Evolutionary conservation across 2,329 filamentous ascomycete genomes (phyloP).

Genomic region (Aspergillus ruber): DNA sequence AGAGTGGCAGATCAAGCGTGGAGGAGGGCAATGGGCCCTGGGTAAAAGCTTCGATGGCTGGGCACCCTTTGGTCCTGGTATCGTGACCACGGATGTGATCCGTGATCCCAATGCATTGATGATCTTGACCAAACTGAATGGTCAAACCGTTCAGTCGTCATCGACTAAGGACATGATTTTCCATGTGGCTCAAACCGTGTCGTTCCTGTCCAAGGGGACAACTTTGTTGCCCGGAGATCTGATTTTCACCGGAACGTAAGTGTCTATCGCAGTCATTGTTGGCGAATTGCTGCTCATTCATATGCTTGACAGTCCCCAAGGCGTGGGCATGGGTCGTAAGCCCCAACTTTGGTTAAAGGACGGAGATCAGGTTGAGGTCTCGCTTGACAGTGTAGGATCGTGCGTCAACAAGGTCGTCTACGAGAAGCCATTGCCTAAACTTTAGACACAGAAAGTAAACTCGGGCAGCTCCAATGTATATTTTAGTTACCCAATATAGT

Average conservation of each 20-base stretch:
- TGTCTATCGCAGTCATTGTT: conserved; percentile 7
- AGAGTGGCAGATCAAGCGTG: conserved; percentile 65
- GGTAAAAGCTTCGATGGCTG: conserved; percentile 72
- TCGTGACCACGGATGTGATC: conserved; percentile 52
- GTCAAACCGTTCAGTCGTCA: conserved; percentile 42
- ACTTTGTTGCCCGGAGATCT: conserved; percentile 37
- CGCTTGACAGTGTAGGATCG: conserved; percentile 59
- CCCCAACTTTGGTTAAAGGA: conserved; percentile 64
- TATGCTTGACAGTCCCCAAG: conserved; percentile 50
- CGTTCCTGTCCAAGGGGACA: conserved; percentile 41
- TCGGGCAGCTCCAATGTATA: not conserved
- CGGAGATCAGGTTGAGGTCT: conserved; percentile 64
- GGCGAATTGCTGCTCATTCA: not conserved
- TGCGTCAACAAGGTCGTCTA: conserved; percentile 41
- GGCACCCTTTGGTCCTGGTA: conserved; percentile 67
- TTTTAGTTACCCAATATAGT: not conserved
- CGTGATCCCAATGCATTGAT: conserved; percentile 34
- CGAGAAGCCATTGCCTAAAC: conserved; percentile 35
- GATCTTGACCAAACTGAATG: conserved; percentile 45
- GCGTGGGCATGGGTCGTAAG: conserved; percentile 63
- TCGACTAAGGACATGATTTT: conserved; percentile 47
- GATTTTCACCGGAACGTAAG: conserved; percentile 42
- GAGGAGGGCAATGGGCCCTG: conserved; percentile 63
- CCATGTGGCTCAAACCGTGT: conserved; percentile 39
- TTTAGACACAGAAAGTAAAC: conserved; percentile 16